Base-by-base conservation (phyloP, 2,329 filamentous ascomycete species). In the Fusarium tanahbumbuense region DNA sequence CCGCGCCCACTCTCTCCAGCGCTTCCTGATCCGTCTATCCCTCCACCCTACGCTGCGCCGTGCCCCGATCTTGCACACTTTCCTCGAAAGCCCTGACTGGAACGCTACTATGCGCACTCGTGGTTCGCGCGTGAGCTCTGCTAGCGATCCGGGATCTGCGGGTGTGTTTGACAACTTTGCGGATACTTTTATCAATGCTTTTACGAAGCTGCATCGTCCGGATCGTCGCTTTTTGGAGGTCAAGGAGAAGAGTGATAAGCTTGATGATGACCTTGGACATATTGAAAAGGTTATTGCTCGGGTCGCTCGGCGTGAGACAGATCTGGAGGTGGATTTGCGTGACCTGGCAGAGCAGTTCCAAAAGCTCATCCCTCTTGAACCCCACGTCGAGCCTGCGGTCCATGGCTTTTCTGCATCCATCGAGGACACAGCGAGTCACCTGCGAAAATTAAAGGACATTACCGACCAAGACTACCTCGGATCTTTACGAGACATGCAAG, bases 391-490 rank as follows among this genome's bases (percentile, higher is more conserved):
- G 77, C 85, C 87, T 25, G 89, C 93, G 3, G 87, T 98, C 18
- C 93, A 94, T 55, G 92, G 92, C 18, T 99, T 99, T 76, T 93
- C 94, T 1, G 89, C 91, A 9, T 93, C 92, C 25, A 90, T 98
- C 32, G 93, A 97, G 75, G 92, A 96, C 75, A 95, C 92, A 0
- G 91, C 92, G 11, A 83, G 90, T 3, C 93, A 93, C 6, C 87
- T 97, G 76, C 92, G 90, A 76, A 85, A 83, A n/a, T 86, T 99
- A 64, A 93, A 93, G 76, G 94, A 98, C 67, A 88, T 94, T 75
- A 98, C 95, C 1, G 96, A 99, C 78, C 94, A 97, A 76, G 94
- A 98, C 80, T 99, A 99, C 78, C 89, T 99, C 3, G 93, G 93
- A 72, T 95, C 92, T 58, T 85, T 99, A 56, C 90, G 94, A 53